Evolutionary conservation across 768 basidiomycete genomes (phyloP), one percentile per base, ranked within the genome.

Genomic region (Amanita inopinata): DNA sequence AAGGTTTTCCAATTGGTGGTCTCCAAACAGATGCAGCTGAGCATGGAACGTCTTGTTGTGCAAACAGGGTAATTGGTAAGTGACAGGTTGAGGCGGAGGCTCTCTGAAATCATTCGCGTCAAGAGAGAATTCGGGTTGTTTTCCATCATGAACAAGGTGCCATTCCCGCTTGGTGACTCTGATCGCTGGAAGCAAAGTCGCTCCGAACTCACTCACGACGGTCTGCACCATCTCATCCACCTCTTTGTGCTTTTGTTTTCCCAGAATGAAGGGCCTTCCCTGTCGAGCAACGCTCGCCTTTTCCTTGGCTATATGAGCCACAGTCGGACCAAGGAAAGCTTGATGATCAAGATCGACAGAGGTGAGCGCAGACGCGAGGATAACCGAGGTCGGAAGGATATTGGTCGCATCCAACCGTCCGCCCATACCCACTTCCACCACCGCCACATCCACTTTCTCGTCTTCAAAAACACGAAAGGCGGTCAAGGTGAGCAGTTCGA

Each of bases 391-490:
- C 2, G 86, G 74, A 14, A 98, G 75, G 41, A 85, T 72, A 56
- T 99, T 99, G 2, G 96, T 99, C 14, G 96, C 94, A 57, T 98
- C 96, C 38, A 83, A 61, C 2, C 77, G 70, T 3, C 96, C 96
- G 0, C 96, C 96, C 83, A 99, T 82, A 0, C 96, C 94, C 7
- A 91, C 93, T 62, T 99, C 94, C 33, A 96, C 61, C 7, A 98
- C 76, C 15, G 80, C 83, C 28, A 97, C 53, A 50, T 97, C 93
- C 4, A 93, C 70, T n/a, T 62, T 50, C 2, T 63, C 64, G 5
- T 62, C 61, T 55, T 92, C 81, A 53, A 99, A 91, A 33, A 88
- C 59, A 31, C 68, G 58, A 25, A 93, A 73, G 0, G 92, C 93
- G 0, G 80, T 82, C 43, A 87, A 70, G 0, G 93, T 89, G 46